Evolutionary conservation across 345 rosid species (phyloP), one percentile per base, ranked within the genome.

Genomic region (Tarenaya hassleriana): DNA sequence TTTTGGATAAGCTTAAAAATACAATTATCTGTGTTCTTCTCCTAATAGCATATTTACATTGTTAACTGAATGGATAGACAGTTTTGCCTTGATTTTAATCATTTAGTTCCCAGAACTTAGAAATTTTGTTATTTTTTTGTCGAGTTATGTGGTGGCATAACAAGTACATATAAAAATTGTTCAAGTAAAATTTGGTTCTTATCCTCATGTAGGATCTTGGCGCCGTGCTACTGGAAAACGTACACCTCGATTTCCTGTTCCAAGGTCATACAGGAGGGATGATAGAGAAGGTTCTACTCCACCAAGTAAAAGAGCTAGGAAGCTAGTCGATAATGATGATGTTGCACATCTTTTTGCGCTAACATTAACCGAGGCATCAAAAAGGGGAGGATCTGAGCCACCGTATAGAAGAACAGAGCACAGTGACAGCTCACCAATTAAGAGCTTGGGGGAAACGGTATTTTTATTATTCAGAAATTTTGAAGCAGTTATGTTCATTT

Each of bases 211-310:
- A 94, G 99, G 80, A 64, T 68, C 51, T 52, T 83, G 72, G 55
- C 89, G 78, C 56, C 92, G 68, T 82, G 89, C 79, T 53, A 94
- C 86, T 55, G 78, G 94, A 59, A 94, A 82, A 74, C 86, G 99
- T 75, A 94, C 99, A 21, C 99, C 97, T 64, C 92, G 97, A 12
- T n/a, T 88, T 44, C 95, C 96, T 53, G 84, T 94, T 61, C 70
- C 82, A 44, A 61, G 63, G 64, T 60, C 74, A 52, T 10, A 37
- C 50, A 79, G 62, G 66, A 81, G 63, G 69, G 81, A 73, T 45
- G 81, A 67, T 34, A 63, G 62, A 49, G 84, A 73, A 45, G 78
- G 58, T 72, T 44, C 52, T 58, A 62, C 57, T 65, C 71, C 70
- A 40, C 70, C 55, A 16, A 73, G 53, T 68, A 79, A 69, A 63